Base-by-base conservation (phyloP, 441 rosid genomes). In the Brassica balearica region DNA sequence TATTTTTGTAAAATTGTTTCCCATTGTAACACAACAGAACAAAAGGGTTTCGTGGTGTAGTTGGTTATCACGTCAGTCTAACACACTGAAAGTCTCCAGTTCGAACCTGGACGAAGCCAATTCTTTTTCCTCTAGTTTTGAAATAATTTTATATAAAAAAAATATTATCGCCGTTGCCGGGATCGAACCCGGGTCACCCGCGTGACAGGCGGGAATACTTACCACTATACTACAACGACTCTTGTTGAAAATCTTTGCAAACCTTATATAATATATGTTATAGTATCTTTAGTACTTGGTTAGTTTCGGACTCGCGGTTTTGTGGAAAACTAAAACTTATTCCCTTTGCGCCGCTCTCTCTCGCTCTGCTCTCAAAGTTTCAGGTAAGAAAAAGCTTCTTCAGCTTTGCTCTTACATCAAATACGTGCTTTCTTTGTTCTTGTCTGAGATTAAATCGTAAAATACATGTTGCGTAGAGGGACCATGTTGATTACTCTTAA, bases 11-110 rank as follows among this genome's bases (percentile, higher is more conserved):
- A 3, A 41, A 9, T 2, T 41, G 3, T 38, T 38, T 38, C 2
- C 11, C 11, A 8, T 9, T 8, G 46, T 36, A 36, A 41, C 12
- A 10, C 48, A 9, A 36, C 1, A 27, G 4, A 27, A 27, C 4
- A 32, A 32, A 32, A 38, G 2, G 83, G 83, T 76, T 76, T 94
- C 90, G 92, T 94, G 98, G 97, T 94, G 97, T 89, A 90, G 97
- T 90, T 90, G 98, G 97, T 92, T 94, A 89, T 91, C 97, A 89
- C 96, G 95, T 95, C 93, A 92, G 94, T 95, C 94, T 92, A 93
- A 89, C 98, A 90, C 97, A 90, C 90, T 87, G 96, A 91, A 95
- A 93, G 96, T 91, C 97, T 90, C 89, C 92, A 88, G 92, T 90
- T 90, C 89, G 83, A 92, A 60, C 74, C 86, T 88, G 95, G 96